Evolutionary conservation across 108 stramenopile species (phyloP).

Genomic region (Schizochytrium sp.): DNA sequence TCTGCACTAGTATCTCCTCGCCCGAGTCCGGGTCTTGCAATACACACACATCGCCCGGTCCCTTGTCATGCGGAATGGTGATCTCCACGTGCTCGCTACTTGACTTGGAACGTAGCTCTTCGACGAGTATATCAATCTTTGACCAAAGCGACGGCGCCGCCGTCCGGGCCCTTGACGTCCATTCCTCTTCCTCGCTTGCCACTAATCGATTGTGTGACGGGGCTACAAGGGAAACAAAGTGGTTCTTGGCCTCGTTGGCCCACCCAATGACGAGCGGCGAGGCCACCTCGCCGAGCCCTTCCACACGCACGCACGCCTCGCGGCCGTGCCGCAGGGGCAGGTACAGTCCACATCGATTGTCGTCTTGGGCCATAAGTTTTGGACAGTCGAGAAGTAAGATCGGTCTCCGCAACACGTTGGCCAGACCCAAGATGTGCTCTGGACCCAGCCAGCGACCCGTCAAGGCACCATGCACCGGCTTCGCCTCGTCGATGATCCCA

Average conservation of each 20-base stretch:
- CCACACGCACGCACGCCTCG: background rate
- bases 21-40: background rate
- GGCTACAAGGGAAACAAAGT: background rate
- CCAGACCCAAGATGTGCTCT: background rate
- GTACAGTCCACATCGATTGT: background rate
- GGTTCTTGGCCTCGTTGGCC: background rate
- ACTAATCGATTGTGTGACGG: background rate
- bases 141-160: background rate
- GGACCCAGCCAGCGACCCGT: conserved; percentile 12
- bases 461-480: background rate
- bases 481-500: background rate
- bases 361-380: background rate
- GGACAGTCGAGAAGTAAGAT: background rate
- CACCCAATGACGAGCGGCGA: background rate
- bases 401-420: background rate
- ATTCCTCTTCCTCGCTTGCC: background rate
- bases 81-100: background rate
- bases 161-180: background rate
- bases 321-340: background rate
- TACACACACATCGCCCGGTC: background rate
- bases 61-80: background rate
- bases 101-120: background rate
- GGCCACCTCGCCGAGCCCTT: background rate
- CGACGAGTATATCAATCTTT: background rate
- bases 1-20: background rate